Evolutionary conservation across 768 basidiomycete genomes (phyloP).

Genomic region (Flagelloscypha sp.): DNA sequence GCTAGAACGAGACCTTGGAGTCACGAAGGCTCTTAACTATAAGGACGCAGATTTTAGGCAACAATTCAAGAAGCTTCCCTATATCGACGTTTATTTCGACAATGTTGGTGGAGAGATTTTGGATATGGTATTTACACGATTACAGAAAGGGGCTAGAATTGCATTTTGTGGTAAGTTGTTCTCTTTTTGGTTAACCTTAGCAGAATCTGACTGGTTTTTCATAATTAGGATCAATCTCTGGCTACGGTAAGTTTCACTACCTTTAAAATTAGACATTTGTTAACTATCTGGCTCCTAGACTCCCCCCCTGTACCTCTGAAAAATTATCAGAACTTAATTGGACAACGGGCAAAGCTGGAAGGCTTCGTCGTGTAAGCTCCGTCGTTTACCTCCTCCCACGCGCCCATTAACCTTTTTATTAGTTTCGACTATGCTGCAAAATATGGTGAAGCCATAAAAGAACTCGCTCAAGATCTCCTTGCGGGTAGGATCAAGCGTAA

Average conservation of each 20-base stretch:
- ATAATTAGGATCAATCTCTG: slow-evolving; percentile 72
- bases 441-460: slow-evolving; percentile 49
- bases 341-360: slow-evolving; percentile 68
- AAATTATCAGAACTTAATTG: slow-evolving; percentile 62
- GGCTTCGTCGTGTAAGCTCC: slow-evolving; percentile 74
- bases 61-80: slow-evolving; percentile 71
- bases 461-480: slow-evolving; percentile 48
- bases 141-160: slow-evolving; percentile 75
- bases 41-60: slow-evolving; percentile 64
- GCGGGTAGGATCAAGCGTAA: slow-evolving; percentile 72
- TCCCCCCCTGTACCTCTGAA: slow-evolving; percentile 53
- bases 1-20: slow-evolving; percentile 78
- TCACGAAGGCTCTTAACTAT: slow-evolving; percentile 81
- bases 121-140: slow-evolving; percentile 62
- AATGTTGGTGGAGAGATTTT: slow-evolving; percentile 72
- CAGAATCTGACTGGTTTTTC: not conserved
- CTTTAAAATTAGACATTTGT: not conserved
- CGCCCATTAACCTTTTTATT: not conserved
- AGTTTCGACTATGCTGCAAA: slow-evolving; percentile 69
- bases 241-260: slow-evolving; percentile 50
- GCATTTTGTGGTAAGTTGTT: slow-evolving; percentile 63
- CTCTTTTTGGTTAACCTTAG: not conserved
- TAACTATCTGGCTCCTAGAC: slow-evolving; percentile 32
- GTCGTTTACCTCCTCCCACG: not conserved
- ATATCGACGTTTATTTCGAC: slow-evolving; percentile 80